Conservation (phyloP, 176 grass and related monocot genomes). For the Sorghum bicolor region DNA sequence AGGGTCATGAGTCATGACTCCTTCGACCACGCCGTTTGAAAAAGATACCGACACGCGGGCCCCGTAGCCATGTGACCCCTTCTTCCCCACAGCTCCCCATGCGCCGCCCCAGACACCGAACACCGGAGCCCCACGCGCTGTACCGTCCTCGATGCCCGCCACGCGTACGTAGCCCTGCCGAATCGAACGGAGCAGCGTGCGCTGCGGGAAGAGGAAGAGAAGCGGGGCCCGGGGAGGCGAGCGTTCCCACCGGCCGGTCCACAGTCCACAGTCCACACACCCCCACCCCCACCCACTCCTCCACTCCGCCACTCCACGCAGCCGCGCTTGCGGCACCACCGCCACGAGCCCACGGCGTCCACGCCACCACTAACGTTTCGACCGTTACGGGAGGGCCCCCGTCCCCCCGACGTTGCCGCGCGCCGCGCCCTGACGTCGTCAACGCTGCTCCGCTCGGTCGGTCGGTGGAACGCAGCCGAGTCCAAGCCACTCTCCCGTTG, state of each 20-base stretch:
- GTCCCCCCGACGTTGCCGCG: slow-evolving; percentile 2
- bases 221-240: not conserved
- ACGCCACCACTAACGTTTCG: slow-evolving; percentile 15
- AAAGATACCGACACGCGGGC: slow-evolving; percentile 24
- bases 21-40: slow-evolving; percentile 22
- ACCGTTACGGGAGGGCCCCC: slow-evolving; percentile 32
- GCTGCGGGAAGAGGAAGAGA: not conserved
- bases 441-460: not conserved
- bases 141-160: not conserved
- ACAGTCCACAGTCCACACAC: not conserved
- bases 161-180: not conserved
- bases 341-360: not conserved
- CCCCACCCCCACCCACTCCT: not conserved
- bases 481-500: slow-evolving; percentile 21
- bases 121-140: not conserved
- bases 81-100: not conserved
- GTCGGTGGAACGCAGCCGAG: not conserved
- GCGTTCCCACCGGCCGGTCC: slow-evolving; percentile 6
- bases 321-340: not conserved
- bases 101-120: not conserved
- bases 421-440: slow-evolving; percentile 33
- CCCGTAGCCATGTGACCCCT: slow-evolving; percentile 14
- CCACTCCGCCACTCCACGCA: not conserved
- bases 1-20: not conserved
- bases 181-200: not conserved